These are phyloP conservation scores for Solanum arcanum DNA, from an alignment of 257 asterid genomes.

Conservation along the genomic window DNA sequence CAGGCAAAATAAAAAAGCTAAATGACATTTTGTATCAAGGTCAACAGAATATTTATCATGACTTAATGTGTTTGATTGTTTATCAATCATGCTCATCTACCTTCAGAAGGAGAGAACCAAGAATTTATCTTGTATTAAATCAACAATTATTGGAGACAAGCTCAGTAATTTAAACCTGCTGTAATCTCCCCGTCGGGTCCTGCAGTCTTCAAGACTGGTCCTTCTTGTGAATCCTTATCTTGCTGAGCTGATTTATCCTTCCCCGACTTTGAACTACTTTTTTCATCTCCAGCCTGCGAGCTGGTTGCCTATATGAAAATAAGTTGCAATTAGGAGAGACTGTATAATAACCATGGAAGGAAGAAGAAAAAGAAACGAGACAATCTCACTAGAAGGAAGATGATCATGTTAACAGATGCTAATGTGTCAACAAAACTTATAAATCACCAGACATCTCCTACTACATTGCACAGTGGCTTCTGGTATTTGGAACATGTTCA, in stretches of 20 bases:
- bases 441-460: not conserved
- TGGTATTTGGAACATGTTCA: not conserved
- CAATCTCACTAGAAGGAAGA: not conserved
- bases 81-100: not conserved
- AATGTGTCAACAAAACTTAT: not conserved
- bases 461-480: not conserved
- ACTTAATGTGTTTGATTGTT: not conserved
- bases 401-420: not conserved
- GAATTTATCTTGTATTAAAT: not conserved
- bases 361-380: not conserved
- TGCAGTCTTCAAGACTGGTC: slow-evolving; percentile 64
- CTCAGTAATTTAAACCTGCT: slow-evolving; percentile 43
- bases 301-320: slow-evolving; percentile 54
- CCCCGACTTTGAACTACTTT: slow-evolving; percentile 59
- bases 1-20: not conserved
- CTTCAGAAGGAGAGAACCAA: not conserved
- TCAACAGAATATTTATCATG: not conserved
- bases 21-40: not conserved
- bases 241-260: slow-evolving; percentile 73
- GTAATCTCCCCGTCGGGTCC: slow-evolving; percentile 96
- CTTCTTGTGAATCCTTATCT: slow-evolving; percentile 78
- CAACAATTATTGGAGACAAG: not conserved
- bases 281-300: slow-evolving; percentile 75
- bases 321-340: not conserved
- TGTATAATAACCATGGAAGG: not conserved